Percentiles rank a stretch among this genome's conserved stretches.
These are phyloP conservation scores for Dianthus caryophyllus DNA, from an alignment of 148 eudicot genomes.

Conservation along the genomic window DNA sequence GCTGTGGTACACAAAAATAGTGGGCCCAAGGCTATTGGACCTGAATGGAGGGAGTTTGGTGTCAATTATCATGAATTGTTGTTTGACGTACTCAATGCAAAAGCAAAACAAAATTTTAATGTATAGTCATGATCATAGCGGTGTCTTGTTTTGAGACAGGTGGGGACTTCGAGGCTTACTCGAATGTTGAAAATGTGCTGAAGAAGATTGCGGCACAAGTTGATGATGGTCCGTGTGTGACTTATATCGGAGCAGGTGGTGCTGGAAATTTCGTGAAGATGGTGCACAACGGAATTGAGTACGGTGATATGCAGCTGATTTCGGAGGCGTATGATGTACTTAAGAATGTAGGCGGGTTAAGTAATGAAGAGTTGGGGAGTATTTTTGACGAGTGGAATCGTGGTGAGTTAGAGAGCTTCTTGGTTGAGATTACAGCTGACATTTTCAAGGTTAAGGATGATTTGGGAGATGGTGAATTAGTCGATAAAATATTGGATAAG, in stretches of 20 bases:
- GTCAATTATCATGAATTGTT: no score
- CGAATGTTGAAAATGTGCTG: conserved; percentile 39
- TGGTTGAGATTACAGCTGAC: conserved; percentile 76
- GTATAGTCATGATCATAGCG: not conserved
- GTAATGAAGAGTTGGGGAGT: conserved; percentile 56
- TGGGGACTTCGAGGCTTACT: conserved; percentile 55
- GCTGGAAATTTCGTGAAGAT: conserved; percentile 81
- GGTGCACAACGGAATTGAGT: conserved; percentile 90
- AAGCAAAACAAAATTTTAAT: not conserved
- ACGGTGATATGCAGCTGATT: conserved; percentile 86
- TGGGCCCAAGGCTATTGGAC: no score
- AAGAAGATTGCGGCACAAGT: conserved; percentile 76
- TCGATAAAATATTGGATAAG: conserved; percentile 80
- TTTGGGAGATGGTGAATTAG: conserved; percentile 51
- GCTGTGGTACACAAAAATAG: no score
- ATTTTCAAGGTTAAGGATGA: conserved; percentile 70
- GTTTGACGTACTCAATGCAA: not conserved
- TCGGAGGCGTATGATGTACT: conserved; percentile 79
- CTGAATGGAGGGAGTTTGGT: no score
- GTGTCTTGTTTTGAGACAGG: conserved; percentile 23
- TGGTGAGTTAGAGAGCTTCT: conserved; percentile 80
- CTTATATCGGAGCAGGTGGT: conserved; percentile 77
- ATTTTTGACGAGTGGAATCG: conserved; percentile 74
- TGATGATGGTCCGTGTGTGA: conserved; percentile 85
- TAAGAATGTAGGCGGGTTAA: conserved; percentile 56